Conservation (phyloP, 2,329 filamentous ascomycete genomes). For the Colletotrichum tropicicola region DNA sequence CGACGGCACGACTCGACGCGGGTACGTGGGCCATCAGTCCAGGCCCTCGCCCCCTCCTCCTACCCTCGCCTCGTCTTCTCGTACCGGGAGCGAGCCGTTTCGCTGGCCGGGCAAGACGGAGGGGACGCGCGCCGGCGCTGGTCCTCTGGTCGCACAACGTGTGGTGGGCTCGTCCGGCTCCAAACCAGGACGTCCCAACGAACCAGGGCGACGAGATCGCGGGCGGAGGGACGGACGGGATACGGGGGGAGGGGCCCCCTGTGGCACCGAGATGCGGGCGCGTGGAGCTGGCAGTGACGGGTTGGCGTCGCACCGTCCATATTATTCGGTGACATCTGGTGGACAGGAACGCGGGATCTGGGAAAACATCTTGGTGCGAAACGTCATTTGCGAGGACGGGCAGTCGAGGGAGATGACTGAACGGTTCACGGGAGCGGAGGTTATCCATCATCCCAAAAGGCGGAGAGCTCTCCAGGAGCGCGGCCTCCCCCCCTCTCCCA, state of each 20-base stretch:
- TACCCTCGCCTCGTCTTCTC: background rate
- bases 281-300: background rate
- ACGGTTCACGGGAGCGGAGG: too few species aligned
- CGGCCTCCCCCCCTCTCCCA: too few species aligned
- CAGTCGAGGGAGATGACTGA: too few species aligned
- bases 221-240: too few species aligned
- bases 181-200: background rate
- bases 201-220: too few species aligned
- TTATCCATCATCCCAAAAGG: too few species aligned
- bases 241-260: too few species aligned
- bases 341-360: background rate
- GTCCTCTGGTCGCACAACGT: background rate
- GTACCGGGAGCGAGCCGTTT: slow-evolving; percentile 6
- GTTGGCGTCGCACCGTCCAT: background rate
- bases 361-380: too few species aligned
- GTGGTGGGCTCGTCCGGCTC: background rate
- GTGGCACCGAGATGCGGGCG: background rate
- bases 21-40: background rate
- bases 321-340: background rate
- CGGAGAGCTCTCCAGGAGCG: too few species aligned
- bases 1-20: slow-evolving; percentile 12
- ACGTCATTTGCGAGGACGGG: too few species aligned
- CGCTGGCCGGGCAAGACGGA: background rate
- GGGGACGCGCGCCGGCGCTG: too few species aligned
- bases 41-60: background rate